Conservation (phyloP, 768 basidiomycete genomes). For the Sarcodon aspratus region DNA sequence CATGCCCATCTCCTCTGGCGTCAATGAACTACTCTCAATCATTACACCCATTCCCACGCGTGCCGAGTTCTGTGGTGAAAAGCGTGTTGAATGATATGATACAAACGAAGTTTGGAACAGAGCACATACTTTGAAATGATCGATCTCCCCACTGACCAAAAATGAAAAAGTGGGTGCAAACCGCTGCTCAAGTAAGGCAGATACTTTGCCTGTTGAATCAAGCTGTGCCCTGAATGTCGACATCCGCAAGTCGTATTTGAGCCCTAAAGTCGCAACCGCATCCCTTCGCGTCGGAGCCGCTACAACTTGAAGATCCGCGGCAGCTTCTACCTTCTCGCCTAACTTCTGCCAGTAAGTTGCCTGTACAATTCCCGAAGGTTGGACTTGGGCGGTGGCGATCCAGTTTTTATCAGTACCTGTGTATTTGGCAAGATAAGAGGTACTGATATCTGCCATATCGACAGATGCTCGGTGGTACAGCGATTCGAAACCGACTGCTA, state of each 20-base stretch:
- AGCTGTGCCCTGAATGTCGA: constrained; percentile 91
- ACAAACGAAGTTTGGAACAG: constrained; percentile 2
- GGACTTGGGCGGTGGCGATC: constrained; percentile 90
- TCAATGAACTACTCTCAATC: constrained; percentile 81
- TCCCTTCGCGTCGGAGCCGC: constrained; percentile 75
- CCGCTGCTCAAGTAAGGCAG: constrained; percentile 89
- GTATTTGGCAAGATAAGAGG: constrained; percentile 76
- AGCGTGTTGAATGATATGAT: background rate
- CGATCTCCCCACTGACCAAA: constrained; percentile 92
- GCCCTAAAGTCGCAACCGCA: constrained; percentile 87
- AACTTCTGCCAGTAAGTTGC: constrained; percentile 96
- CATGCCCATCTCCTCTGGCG: constrained; percentile 70
- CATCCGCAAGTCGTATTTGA: constrained; percentile 93
- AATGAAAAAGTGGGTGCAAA: constrained; percentile 94
- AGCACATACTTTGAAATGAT: constrained; percentile 83
- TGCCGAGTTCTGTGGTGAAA: constrained; percentile 58
- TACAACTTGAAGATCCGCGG: constrained; percentile 81
- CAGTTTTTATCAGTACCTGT: constrained; percentile 63
- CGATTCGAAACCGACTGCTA: constrained; percentile 82
- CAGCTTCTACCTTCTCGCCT: constrained; percentile 94
- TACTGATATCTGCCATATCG: constrained; percentile 53
- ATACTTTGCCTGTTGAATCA: constrained; percentile 92
- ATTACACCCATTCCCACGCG: constrained; percentile 97
- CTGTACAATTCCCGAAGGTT: constrained; percentile 73
- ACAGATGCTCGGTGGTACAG: constrained; percentile 74